phyloP scores from a whole-genome alignment of 495 filamentous ascomycete species.

The Trichoderma orchidacearum region DNA sequence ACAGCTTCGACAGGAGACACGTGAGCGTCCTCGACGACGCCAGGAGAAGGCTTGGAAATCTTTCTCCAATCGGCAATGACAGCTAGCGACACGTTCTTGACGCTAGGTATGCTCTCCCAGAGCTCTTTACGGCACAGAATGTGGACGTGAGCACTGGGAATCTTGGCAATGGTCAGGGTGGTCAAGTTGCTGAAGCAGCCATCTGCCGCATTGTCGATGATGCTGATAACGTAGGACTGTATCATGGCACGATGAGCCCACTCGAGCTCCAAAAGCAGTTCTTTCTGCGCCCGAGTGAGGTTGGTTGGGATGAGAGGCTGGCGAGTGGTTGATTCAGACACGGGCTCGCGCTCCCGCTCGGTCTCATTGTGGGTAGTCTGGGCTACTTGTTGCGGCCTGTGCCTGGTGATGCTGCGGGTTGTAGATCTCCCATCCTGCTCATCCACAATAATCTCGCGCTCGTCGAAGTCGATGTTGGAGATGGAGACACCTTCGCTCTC shows the following conservation, averaged over 20 bases:
- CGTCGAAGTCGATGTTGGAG: not conserved
- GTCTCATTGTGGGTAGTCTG: not conserved
- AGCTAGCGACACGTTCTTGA: slow-evolving; percentile 28
- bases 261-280: slow-evolving; percentile 42
- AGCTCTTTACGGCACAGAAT: slow-evolving; percentile 31
- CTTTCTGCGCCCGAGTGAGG: slow-evolving; percentile 36
- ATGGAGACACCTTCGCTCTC: slow-evolving; percentile 8
- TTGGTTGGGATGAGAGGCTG: slow-evolving; percentile 23
- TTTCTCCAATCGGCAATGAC: slow-evolving; percentile 42
- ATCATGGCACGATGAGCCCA: slow-evolving; percentile 46
- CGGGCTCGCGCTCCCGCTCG: not conserved
- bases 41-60: slow-evolving; percentile 22
- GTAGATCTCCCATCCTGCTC: not conserved
- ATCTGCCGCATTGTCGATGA: slow-evolving; percentile 30
- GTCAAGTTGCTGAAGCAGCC: slow-evolving; percentile 22
- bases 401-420: not conserved
- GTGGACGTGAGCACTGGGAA: slow-evolving; percentile 33
- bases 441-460: not conserved
- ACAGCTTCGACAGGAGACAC: slow-evolving; percentile 30
- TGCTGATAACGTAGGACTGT: slow-evolving; percentile 37
- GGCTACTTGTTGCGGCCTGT: not conserved
- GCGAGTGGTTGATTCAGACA: not conserved
- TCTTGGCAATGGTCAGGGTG: slow-evolving; percentile 34
- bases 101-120: slow-evolving; percentile 31
- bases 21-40: slow-evolving; percentile 18